A percentile compares a stretch with the other conserved stretches of the same genome.
Evolutionary conservation across 2,329 filamentous ascomycete species (phyloP).

Genomic region (Alternaria postmessia): DNA sequence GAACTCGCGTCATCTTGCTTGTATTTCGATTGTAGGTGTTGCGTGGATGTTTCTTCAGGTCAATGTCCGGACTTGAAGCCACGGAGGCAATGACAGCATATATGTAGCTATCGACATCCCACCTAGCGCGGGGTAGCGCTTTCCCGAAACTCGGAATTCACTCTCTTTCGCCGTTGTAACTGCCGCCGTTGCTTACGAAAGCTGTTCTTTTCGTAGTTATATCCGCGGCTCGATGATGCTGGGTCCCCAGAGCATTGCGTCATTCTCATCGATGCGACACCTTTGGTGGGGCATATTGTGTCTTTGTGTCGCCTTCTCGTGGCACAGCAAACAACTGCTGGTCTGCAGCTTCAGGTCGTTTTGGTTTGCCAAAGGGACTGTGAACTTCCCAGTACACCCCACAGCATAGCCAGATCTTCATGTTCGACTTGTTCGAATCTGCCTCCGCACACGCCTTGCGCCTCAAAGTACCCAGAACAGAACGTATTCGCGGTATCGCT

Average conservation of each 20-base stretch:
- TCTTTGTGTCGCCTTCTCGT: constrained; percentile 12
- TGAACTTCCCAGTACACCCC: constrained; percentile 29
- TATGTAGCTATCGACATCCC: constrained; percentile 16
- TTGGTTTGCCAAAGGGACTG: constrained; percentile 23
- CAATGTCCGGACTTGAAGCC: background rate
- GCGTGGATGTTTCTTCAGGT: background rate
- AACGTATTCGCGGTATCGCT: background rate
- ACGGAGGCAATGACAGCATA: constrained; percentile 16
- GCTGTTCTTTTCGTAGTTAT: constrained; percentile 12
- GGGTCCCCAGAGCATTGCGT: constrained; percentile 14
- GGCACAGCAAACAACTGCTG: constrained; percentile 25
- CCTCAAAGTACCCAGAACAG: background rate
- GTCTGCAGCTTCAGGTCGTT: constrained; percentile 17
- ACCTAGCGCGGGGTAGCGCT: constrained; percentile 26
- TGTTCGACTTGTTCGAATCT: background rate
- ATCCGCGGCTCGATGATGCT: constrained; percentile 11
- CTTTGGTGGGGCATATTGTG: constrained; percentile 15
- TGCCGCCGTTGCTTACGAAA: constrained; percentile 19
- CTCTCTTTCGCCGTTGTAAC: constrained; percentile 16
- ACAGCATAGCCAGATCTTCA: constrained; percentile 33
- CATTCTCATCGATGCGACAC: constrained; percentile 21
- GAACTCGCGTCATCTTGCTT: constrained; percentile 49
- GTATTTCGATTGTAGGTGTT: background rate
- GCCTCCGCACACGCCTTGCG: background rate
- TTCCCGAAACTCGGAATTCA: constrained; percentile 19